Percentiles rank a stretch among this genome's conserved stretches.
These are phyloP conservation scores for Posidonia australis DNA, from an alignment of 106 monocot species.

Conservation along the genomic window DNA sequence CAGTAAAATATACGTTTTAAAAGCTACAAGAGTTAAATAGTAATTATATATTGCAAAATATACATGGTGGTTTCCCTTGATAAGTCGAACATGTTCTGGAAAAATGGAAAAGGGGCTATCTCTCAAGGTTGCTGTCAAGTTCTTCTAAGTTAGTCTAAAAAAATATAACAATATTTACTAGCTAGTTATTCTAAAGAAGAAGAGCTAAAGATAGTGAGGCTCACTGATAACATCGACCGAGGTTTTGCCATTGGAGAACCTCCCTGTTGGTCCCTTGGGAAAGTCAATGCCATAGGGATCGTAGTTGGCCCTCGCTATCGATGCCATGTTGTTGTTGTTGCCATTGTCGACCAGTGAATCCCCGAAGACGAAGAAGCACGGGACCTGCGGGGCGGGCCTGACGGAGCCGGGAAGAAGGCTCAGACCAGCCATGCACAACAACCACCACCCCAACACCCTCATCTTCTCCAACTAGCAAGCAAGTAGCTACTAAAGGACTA, in stretches of 20 bases:
- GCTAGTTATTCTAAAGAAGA: not conserved
- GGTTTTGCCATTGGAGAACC: slow-evolving; percentile 83
- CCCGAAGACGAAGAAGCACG: slow-evolving; percentile 86
- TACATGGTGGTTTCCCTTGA: too few species aligned
- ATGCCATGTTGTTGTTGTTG: slow-evolving; percentile 81
- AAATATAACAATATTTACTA: not conserved
- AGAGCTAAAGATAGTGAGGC: slow-evolving; percentile 2
- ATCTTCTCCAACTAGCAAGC: not conserved
- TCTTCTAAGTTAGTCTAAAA: not conserved
- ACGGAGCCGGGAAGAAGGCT: not conserved
- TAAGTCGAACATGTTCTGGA: too few species aligned
- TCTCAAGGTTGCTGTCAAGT: too few species aligned
- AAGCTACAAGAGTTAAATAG: too few species aligned
- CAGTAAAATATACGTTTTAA: too few species aligned
- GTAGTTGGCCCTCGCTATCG: slow-evolving; percentile 72
- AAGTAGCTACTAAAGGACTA: too few species aligned
- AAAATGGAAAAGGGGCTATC: too few species aligned
- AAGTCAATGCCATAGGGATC: slow-evolving; percentile 87
- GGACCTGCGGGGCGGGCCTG: slow-evolving; percentile 39
- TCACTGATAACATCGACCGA: slow-evolving; percentile 67
- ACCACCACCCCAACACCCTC: slow-evolving; percentile 3
- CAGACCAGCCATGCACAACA: not conserved
- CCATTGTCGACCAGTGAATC: slow-evolving; percentile 95
- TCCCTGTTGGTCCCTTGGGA: slow-evolving; percentile 52
- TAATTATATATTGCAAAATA: too few species aligned